Conservation (phyloP, 2,329 filamentous ascomycete species). For the Colletotrichum orbiculare region DNA sequence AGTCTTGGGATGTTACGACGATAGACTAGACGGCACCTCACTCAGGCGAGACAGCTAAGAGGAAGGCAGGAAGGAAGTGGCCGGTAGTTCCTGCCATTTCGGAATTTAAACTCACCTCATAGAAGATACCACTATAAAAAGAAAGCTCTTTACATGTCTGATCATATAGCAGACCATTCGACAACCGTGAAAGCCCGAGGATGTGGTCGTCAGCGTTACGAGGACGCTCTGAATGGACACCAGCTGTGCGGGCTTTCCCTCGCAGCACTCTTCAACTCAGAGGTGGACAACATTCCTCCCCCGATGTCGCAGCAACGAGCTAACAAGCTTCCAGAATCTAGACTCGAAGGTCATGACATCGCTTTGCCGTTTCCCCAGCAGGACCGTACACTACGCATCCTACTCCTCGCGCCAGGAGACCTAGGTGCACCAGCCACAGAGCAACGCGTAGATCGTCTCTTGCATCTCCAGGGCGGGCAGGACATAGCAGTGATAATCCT, state of each 20-base stretch:
- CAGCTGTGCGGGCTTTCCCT: conserved; percentile 43
- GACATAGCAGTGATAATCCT: conserved; percentile 59
- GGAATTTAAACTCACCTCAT: conserved; percentile 28
- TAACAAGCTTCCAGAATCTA: conserved; percentile 48
- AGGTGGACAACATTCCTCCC: conserved; percentile 39
- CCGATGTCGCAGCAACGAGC: neutral
- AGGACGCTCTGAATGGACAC: conserved; percentile 49
- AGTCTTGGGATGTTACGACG: neutral
- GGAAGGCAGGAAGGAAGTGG: conserved; percentile 22
- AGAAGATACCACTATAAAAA: conserved; percentile 15
- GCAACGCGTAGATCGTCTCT: conserved; percentile 54
- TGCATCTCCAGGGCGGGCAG: conserved; percentile 51
- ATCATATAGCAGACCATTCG: too few species aligned
- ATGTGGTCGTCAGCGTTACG: conserved; percentile 55
- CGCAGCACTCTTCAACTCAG: conserved; percentile 39
- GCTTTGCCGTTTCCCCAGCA: conserved; percentile 48
- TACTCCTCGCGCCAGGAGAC: conserved; percentile 55
- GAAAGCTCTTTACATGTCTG: neutral
- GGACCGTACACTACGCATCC: conserved; percentile 45
- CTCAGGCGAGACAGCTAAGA: conserved; percentile 15
- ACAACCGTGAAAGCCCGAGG: neutral
- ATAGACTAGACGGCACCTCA: conserved; percentile 24
- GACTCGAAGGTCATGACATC: conserved; percentile 57
- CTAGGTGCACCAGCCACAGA: conserved; percentile 43
- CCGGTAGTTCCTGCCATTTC: conserved; percentile 14